Conservation (phyloP, 306 rosid species). For the Astragalus glycyphyllos region DNA sequence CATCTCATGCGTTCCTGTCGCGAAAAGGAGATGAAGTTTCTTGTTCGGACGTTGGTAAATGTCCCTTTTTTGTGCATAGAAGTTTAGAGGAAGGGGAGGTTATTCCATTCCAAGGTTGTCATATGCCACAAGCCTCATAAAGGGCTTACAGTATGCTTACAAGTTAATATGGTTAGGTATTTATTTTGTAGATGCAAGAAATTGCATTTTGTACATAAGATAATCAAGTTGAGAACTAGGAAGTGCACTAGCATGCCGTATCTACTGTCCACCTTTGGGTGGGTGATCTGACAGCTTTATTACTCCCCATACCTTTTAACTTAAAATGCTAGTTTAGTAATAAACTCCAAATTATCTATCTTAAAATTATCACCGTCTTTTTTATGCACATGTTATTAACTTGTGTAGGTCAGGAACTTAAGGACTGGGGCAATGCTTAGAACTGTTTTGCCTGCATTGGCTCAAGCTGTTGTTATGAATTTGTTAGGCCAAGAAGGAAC, state of each 20-base stretch:
- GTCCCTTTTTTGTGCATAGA: constrained; percentile 6
- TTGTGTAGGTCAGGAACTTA: constrained; percentile 75
- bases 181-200: background rate
- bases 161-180: constrained; percentile 2
- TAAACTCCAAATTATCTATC: background rate
- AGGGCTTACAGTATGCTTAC: constrained; percentile 9
- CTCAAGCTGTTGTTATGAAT: constrained; percentile 80
- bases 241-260: background rate
- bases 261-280: background rate
- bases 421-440: constrained; percentile 92
- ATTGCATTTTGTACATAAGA: background rate
- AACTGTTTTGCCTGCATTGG: constrained; percentile 88
- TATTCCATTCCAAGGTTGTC: constrained; percentile 15
- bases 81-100: constrained; percentile 33
- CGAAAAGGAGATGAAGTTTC: constrained; percentile 92
- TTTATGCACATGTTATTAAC: background rate
- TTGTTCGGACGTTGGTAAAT: constrained; percentile 93
- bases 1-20: constrained; percentile 88
- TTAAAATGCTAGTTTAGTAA: background rate
- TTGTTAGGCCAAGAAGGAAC: constrained; percentile 59
- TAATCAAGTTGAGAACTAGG: background rate
- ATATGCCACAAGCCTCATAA: background rate
- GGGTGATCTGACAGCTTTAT: background rate
- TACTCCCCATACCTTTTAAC: background rate
- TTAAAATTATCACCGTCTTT: background rate